phyloP scores from a whole-genome alignment of 805 yeast genomes.

The Metschnikowia chrysomelidarum region DNA sequence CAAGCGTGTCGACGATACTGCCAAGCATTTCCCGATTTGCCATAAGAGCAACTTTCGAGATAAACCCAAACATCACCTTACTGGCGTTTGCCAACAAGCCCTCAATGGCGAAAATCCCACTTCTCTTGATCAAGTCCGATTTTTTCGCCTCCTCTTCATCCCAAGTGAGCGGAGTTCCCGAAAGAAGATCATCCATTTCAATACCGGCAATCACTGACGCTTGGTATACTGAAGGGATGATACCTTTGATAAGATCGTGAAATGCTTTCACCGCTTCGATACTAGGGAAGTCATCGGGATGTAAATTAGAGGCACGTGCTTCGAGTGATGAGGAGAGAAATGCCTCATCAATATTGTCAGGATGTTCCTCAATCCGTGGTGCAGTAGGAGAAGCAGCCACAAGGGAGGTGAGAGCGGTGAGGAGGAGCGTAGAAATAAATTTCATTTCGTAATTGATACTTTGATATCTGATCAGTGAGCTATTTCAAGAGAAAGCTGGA shows the following conservation, averaged over 20 bases:
- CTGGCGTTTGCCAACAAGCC: constrained; percentile 4
- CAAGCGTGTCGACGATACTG: constrained; percentile 6
- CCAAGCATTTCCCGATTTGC: constrained; percentile 3
- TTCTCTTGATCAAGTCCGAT: neutral
- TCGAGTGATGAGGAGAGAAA: too few relatives aligned
- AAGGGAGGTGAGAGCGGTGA: too few relatives aligned
- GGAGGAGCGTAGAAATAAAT: too few relatives aligned
- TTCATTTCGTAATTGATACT: too few relatives aligned
- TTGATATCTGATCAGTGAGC: too few relatives aligned
- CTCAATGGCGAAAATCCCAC: constrained; percentile 2
- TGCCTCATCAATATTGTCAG: too few relatives aligned
- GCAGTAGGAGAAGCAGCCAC: too few relatives aligned
- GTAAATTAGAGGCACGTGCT: too few relatives aligned
- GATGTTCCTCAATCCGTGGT: too few relatives aligned
- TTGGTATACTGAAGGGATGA: constrained; percentile 2
- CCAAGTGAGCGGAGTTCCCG: constrained; percentile 9
- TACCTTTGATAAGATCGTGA: constrained; percentile 3
- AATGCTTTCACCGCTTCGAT: constrained; percentile 7
- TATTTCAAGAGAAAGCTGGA: too few relatives aligned
- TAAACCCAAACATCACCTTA: constrained; percentile 3
- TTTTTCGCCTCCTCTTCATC: neutral
- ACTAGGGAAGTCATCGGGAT: constrained; percentile 6
- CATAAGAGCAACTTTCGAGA: constrained; percentile 2
- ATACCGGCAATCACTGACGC: constrained; percentile 6
- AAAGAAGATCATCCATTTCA: constrained; percentile 6